phyloP scores from a whole-genome alignment of 2,329 filamentous ascomycete species.

The Monosporascus sp. region DNA sequence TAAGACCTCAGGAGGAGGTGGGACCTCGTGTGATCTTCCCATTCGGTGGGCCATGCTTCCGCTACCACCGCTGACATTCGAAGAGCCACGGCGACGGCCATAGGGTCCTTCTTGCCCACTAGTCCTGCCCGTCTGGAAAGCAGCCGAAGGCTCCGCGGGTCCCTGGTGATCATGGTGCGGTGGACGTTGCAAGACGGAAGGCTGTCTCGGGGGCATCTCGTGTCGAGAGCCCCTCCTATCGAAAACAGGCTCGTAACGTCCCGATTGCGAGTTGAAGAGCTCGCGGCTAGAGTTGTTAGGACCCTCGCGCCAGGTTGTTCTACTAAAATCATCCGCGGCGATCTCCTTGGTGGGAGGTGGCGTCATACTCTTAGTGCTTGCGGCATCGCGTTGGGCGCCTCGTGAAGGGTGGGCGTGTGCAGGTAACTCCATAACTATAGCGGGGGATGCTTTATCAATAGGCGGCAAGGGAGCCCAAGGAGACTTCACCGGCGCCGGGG shows the following conservation, averaged over 20 bases:
- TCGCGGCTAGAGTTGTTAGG: conserved; percentile 60
- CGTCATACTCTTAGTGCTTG: conserved; percentile 48
- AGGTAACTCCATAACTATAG: conserved; percentile 50
- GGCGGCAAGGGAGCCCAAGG: conserved; percentile 87
- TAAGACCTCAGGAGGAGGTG: conserved; percentile 37
- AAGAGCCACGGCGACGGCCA: conserved; percentile 76
- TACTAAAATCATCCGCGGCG: conserved; percentile 87
- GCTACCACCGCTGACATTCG: conserved; percentile 84
- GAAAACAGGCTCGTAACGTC: conserved; percentile 81
- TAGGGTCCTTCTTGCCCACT: conserved; percentile 62
- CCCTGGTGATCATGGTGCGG: conserved; percentile 53
- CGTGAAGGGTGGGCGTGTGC: conserved; percentile 31
- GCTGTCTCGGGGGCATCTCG: conserved; percentile 63
- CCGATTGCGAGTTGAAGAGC: conserved; percentile 91
- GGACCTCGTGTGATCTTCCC: conserved; percentile 38
- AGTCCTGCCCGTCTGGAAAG: conserved; percentile 74
- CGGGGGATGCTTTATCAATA: conserved; percentile 71
- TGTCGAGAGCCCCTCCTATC: conserved; percentile 70
- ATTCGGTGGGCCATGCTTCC: conserved; percentile 59
- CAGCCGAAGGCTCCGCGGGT: conserved; percentile 76
- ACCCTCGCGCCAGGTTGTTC: conserved; percentile 74
- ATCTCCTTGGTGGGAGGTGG: conserved; percentile 68
- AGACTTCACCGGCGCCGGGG: conserved; percentile 71
- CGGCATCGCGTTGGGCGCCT: conserved; percentile 48
- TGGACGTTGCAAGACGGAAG: conserved; percentile 73